Base-by-base conservation (phyloP, 108 stramenopile species). In the Asterionellopsis glacialis region DNA sequence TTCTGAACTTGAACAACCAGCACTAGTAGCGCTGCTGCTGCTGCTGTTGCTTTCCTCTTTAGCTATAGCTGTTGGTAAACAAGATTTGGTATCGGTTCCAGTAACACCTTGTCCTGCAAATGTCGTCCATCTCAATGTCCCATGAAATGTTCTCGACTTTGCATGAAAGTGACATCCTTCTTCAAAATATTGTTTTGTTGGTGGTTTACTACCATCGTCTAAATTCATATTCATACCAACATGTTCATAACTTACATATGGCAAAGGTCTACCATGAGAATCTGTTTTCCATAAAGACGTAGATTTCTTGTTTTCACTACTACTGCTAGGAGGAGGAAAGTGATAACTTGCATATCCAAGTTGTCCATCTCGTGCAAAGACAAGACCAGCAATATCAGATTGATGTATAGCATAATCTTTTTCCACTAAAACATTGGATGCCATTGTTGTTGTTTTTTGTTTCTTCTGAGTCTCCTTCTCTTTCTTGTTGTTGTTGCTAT, bases 121-220 rank as follows among this genome's bases (percentile, higher is more conserved):
- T 23, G 27, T 25, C 14, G 9, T 27, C 23, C 19, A 21, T 27
- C 0, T 2, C 26, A 23, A 2, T 23, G 11, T 51, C 0, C 83
- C 86, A 51, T 77, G 81, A 64, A 82, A 87, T 11, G 76, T 84
- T 53, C 72, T 62, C 11, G 74, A 76, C 15, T 43, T n/a, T 42
- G 61, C 42, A 63, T 83, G 79, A 47, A 79, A 87, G 55, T 79
- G 80, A 54, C 41, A 73, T 38, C 61, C 69, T 15, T 58, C 53
- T 53, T 77, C 68, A 57, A 77, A 67, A 44, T 51, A 69, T 1
- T 57, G 42, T 27, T 47, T 40, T 47, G 47, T 57, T 1, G 13
- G 38, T 0, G 47, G 73, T n/a, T 55, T 55, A 23, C 14, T 33
- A 9, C 53, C 60, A 56, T 62, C 52, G n/a, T 64, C 72, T 33